Evolutionary conservation across 2,329 filamentous ascomycete species (phyloP).

Genomic region (Aspergillus sp.): DNA sequence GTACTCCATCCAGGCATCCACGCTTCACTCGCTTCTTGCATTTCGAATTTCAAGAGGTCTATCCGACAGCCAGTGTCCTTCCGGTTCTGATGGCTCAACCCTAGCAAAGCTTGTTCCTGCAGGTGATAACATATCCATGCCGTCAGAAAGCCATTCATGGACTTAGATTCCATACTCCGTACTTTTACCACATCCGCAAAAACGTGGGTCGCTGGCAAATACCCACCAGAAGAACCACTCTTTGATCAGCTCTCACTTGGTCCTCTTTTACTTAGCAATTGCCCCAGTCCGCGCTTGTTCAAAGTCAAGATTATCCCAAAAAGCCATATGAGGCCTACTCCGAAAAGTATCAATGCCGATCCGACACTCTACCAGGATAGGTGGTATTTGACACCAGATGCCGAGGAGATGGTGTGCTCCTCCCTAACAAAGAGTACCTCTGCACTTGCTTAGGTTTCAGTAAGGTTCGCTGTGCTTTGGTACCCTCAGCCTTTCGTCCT

Average conservation of each 20-base stretch:
- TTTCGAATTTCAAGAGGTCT: background rate
- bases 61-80: background rate
- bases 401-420: conserved; percentile 21
- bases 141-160: background rate
- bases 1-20: background rate
- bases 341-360: background rate
- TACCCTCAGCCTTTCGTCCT: background rate
- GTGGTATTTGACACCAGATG: conserved; percentile 19
- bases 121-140: background rate
- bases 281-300: background rate
- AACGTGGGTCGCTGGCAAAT: background rate
- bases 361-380: conserved; percentile 1
- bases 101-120: conserved; percentile 4
- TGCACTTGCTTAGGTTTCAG: background rate
- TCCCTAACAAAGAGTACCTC: background rate
- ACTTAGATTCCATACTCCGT: background rate
- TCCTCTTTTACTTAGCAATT: background rate
- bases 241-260: background rate
- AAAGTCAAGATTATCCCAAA: background rate
- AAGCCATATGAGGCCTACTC: background rate
- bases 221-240: background rate
- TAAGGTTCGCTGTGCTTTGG: background rate
- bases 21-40: background rate
- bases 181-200: background rate
- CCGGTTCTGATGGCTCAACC: background rate